These are phyloP conservation scores for Spergularia marina DNA, from an alignment of 148 eudicot genomes.

Conservation along the genomic window DNA sequence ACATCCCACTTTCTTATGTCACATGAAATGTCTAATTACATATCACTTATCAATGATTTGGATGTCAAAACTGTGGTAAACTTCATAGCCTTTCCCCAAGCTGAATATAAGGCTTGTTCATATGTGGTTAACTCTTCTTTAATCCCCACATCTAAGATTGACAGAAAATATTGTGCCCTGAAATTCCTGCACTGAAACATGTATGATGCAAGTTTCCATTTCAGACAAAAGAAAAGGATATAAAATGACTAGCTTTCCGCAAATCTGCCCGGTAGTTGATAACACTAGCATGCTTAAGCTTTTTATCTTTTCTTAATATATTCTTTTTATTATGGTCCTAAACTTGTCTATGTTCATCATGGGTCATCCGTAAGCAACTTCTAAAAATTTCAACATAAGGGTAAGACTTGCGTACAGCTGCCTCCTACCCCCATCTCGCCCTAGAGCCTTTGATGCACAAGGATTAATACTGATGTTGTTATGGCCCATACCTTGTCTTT, in stretches of 20 bases:
- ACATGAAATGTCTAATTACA: neutral
- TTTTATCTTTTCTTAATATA: slow-evolving; percentile 12
- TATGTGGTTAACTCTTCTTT: slow-evolving; percentile 12
- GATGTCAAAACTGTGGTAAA: neutral
- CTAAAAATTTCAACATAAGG: no score
- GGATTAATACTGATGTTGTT: no score
- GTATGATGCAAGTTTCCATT: slow-evolving; percentile 4
- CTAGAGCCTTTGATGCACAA: no score
- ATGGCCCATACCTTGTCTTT: neutral
- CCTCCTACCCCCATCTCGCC: no score
- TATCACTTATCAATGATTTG: neutral
- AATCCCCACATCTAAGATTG: slow-evolving; percentile 20
- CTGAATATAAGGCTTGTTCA: slow-evolving; percentile 8
- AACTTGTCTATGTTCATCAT: no score
- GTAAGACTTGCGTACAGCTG: no score
- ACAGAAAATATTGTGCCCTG: slow-evolving; percentile 29
- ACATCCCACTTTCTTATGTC: neutral
- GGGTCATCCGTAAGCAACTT: no score
- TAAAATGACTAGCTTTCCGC: slow-evolving; percentile 21
- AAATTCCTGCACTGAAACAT: slow-evolving; percentile 15
- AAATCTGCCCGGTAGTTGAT: slow-evolving; percentile 10
- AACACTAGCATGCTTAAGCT: neutral
- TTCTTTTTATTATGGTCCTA: neutral
- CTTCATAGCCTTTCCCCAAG: neutral
- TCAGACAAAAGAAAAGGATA: slow-evolving; percentile 12